Evolutionary conservation across 306 rosid species (phyloP).

Genomic region (Lathyrus oleraceus): DNA sequence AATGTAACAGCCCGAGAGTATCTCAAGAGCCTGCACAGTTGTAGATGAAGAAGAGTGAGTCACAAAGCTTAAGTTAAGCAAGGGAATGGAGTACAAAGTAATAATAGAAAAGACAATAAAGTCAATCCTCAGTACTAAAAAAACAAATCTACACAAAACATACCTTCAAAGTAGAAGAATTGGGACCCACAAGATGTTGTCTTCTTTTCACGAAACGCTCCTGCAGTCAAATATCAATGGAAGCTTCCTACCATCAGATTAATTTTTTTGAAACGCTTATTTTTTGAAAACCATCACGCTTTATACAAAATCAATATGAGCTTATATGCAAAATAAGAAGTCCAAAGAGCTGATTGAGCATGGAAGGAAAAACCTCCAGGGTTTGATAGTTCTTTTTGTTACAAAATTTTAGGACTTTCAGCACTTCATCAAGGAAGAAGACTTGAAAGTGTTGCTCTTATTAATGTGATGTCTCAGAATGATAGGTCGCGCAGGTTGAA

Average conservation of each 20-base stretch:
- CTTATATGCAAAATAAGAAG: neutral
- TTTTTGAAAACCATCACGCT: neutral
- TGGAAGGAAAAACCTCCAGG: neutral
- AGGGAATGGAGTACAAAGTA: neutral
- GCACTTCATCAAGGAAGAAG: slow-evolving; percentile 6
- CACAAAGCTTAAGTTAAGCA: slow-evolving; percentile 17
- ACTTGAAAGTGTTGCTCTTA: neutral
- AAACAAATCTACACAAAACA: neutral
- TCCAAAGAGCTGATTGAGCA: neutral
- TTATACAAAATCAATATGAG: neutral
- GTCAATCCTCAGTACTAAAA: slow-evolving; percentile 1
- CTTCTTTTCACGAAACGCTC: slow-evolving; percentile 87
- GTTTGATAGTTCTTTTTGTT: slow-evolving; percentile 15
- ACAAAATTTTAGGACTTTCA: neutral
- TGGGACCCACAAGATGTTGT: slow-evolving; percentile 86
- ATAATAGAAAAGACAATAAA: slow-evolving; percentile 8
- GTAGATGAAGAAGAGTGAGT: slow-evolving; percentile 27
- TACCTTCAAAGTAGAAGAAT: slow-evolving; percentile 87
- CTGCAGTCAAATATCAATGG: slow-evolving; percentile 47
- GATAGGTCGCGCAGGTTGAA: neutral
- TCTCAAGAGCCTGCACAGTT: slow-evolving; percentile 50
- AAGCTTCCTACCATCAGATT: slow-evolving; percentile 13
- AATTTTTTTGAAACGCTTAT: slow-evolving; percentile 9
- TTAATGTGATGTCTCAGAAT: neutral
- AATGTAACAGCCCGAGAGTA: slow-evolving; percentile 78